These are phyloP conservation scores for Mucor velutinosus DNA, from an alignment of 371 early-diverging fungal genomes.

Conservation along the genomic window DNA sequence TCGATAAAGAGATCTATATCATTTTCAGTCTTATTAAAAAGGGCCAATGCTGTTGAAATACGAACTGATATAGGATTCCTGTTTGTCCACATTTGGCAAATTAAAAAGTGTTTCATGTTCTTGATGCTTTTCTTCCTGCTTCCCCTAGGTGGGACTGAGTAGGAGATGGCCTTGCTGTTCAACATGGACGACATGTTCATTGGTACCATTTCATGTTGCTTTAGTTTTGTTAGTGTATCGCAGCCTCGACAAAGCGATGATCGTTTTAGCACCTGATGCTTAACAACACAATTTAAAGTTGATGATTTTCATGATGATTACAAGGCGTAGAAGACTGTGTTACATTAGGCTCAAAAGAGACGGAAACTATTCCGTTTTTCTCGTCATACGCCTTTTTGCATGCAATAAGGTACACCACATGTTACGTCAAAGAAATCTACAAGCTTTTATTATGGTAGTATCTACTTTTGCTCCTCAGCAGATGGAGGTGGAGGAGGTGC, in stretches of 20 bases:
- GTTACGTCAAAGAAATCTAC: conserved; percentile 1
- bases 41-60: conserved; percentile 17
- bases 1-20: neutral
- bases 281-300: conserved; percentile 1
- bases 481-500: conserved; percentile 19
- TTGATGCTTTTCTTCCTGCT: too few species aligned
- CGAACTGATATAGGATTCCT: conserved; percentile 24
- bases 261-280: conserved; percentile 2
- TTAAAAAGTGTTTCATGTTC: conserved; percentile 25
- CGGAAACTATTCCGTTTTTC: conserved; percentile 11
- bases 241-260: neutral
- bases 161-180: too few species aligned
- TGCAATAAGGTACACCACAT: conserved; percentile 2
- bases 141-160: neutral
- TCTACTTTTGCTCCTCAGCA: conserved; percentile 12
- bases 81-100: conserved; percentile 16
- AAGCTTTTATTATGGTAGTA: neutral
- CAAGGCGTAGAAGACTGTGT: conserved; percentile 8
- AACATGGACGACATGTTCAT: neutral
- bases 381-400: neutral
- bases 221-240: neutral
- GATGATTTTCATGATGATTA: neutral
- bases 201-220: neutral
- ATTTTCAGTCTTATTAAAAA: conserved; percentile 4
- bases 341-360: conserved; percentile 2